Base-by-base conservation (phyloP, 495 filamentous ascomycete species). In the Aspergillus affinis region DNA sequence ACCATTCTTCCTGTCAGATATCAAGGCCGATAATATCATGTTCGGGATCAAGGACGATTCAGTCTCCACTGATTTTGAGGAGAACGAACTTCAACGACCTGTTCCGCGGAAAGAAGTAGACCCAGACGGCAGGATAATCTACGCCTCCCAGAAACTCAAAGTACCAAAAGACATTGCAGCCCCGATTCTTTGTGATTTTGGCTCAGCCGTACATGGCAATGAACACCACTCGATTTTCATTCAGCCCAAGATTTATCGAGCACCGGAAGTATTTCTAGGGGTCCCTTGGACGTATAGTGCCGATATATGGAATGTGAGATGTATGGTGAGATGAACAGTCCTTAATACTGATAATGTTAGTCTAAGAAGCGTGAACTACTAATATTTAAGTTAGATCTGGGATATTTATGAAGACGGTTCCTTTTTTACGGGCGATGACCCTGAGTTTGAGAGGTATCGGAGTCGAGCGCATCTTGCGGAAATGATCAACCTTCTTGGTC, bases 391-490 rank as follows among this genome's bases (percentile, higher is more conserved):
- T 78, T 26, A 73, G 71, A 72, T 69, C 48, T 75, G 71, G 72
- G 51, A 72, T 23, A 46, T 73, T 17, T 70, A 66, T 36, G 65
- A 75, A 55, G 62, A 65, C 47, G 68, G 44, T 3, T 61, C 61
- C 27, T 57, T 75, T 26, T 72, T 72, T 48, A 66, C 63, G 12
- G 72, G 66, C 51, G 46, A 64, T 0, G 66, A 68, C 48, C 63
- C 63, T 7, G 60, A 63, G 62, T 53, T 55, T 32, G 19, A 59
- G 51, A 61, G 29, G 7, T 79, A 80, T 45, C 62, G 67, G 13
- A 77, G 66, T 50, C 70, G 72, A n/a, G 69, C 78, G 1, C 77
- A 78, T 61, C 70, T 80, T n/a, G 72, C 75, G n/a, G 71, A 76
- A 41, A 73, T 81, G 5, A 69, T 78, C 32, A 67, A 60, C 3